A percentile compares a stretch with the other conserved stretches of the same genome.
Evolutionary conservation across 2,329 filamentous ascomycete genomes (phyloP).

Genomic region (Apiospora arundinis): DNA sequence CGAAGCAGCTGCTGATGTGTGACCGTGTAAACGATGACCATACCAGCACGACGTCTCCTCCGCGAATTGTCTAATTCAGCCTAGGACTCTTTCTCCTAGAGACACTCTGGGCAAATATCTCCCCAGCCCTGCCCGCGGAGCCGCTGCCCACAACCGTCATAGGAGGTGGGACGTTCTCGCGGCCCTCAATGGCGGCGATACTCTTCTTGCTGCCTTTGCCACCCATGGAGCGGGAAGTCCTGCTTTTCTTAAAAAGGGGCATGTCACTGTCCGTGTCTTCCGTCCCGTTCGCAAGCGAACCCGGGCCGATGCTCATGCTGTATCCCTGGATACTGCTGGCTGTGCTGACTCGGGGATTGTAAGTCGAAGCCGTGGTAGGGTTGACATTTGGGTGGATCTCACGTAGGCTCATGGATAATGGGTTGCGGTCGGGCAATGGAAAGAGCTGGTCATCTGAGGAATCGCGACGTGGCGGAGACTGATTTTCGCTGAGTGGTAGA

Average conservation of each 20-base stretch:
- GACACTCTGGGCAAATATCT: conserved; percentile 52
- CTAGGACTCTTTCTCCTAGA: conserved; percentile 62
- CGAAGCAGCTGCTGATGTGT: not conserved
- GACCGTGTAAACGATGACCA: not conserved
- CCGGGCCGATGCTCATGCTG: conserved; percentile 29
- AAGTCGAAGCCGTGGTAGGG: conserved; percentile 46
- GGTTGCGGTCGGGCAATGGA: conserved; percentile 32
- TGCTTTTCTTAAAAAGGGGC: conserved; percentile 55
- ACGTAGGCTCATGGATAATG: conserved; percentile 54
- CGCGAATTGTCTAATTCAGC: conserved; percentile 39
- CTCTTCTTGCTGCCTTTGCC: conserved; percentile 41
- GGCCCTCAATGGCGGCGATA: conserved; percentile 43
- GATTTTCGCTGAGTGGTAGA: conserved; percentile 32
- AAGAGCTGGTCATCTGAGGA: conserved; percentile 30
- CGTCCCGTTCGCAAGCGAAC: conserved; percentile 25
- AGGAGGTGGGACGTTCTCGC: conserved; percentile 57
- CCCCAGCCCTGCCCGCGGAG: conserved; percentile 37
- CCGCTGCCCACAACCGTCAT: conserved; percentile 32
- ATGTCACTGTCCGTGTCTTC: conserved; percentile 47
- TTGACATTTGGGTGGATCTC: conserved; percentile 62
- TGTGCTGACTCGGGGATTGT: conserved; percentile 51
- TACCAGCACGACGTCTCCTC: not conserved
- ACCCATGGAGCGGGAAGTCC: conserved; percentile 39
- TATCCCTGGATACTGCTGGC: conserved; percentile 41
- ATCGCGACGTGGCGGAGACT: conserved; percentile 33